Percentiles rank a stretch among this genome's conserved stretches.
Conservation (phyloP, 768 basidiomycete species). For the Pleurotus giganteus region DNA sequence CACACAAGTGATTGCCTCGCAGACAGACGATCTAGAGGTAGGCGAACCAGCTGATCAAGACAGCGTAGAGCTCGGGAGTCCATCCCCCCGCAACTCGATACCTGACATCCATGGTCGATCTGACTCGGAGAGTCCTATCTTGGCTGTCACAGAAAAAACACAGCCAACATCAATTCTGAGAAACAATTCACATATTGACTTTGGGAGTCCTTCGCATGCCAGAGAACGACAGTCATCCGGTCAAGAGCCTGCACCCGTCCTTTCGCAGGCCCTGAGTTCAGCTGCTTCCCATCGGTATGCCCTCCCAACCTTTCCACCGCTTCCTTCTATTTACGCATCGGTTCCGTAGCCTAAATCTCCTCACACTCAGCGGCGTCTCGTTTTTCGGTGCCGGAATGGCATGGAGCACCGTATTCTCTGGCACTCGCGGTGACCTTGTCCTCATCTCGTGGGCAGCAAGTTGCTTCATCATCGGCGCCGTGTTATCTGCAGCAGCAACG, state of each 20-base stretch:
- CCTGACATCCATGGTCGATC: neutral
- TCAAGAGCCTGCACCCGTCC: neutral
- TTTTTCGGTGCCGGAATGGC: conserved; percentile 26
- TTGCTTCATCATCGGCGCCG: conserved; percentile 18
- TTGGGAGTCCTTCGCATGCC: neutral
- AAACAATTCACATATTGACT: neutral
- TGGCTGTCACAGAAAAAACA: neutral
- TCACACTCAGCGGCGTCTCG: conserved; percentile 13
- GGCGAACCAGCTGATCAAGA: neutral
- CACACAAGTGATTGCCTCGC: neutral
- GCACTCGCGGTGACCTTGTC: conserved; percentile 18
- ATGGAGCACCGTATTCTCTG: conserved; percentile 22
- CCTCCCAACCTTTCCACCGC: too few species aligned
- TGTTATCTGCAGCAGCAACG: conserved; percentile 13
- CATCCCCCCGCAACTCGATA: too few species aligned
- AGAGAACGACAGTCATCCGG: neutral
- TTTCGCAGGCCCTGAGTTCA: conserved; percentile 9
- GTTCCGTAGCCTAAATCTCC: conserved; percentile 14
- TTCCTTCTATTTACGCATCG: neutral
- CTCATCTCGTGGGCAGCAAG: conserved; percentile 20
- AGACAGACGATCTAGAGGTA: neutral
- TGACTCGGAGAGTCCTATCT: neutral
- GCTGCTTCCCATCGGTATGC: conserved; percentile 11
- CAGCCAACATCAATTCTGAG: neutral
- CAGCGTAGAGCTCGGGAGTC: too few species aligned